Evolutionary conservation across 257 asterid genomes (phyloP), one percentile per base, ranked within the genome.

Genomic region (Avicennia marina): DNA sequence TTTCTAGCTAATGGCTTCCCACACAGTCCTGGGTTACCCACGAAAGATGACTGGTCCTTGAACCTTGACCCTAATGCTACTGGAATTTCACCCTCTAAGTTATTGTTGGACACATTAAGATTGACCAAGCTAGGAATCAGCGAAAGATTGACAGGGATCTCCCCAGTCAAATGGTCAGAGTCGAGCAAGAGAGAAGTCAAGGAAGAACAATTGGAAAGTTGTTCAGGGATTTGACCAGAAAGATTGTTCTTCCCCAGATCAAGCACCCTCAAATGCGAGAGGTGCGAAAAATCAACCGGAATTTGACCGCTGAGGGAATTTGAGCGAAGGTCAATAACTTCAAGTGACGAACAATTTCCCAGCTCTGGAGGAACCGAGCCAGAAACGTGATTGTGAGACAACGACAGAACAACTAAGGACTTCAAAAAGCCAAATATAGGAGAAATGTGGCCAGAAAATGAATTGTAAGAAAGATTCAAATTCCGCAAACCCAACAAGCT

Each of bases 401-500:
- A 53, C 12, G 90, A 85, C 18, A 85, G 64, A 38, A 79, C 88
- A 46, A 41, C 63, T 57, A 85, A 70, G 7, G 95, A 79, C 34
- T 67, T 79, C 82, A 85, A 60, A 76, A 78, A 74, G 11, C 90
- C 95, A 63, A 85, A 85, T 15, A 86, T 79, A 11, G 86, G 63
- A 3, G 95, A 73, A 60, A 85, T 73, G 8, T 34, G 76, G 48
- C 88, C 95, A 16, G 78, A 75, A 70, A 82, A 71, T 24, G 79
- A 72, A 78, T 85, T 85, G 68, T 62, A 68, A 18, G 95, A 85
- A 25, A 85, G 84, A 68, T 85, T 77, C 65, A 85, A 64, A 73
- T 81, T 72, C 52, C 66, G 73, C 59, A 82, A 47, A 24, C 85
- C 88, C 31, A 69, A 40, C 63, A 85, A 77, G 62, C 90, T 85